phyloP scores from a whole-genome alignment of 2,329 filamentous ascomycete genomes.

The Xylariaceae sp. region DNA sequence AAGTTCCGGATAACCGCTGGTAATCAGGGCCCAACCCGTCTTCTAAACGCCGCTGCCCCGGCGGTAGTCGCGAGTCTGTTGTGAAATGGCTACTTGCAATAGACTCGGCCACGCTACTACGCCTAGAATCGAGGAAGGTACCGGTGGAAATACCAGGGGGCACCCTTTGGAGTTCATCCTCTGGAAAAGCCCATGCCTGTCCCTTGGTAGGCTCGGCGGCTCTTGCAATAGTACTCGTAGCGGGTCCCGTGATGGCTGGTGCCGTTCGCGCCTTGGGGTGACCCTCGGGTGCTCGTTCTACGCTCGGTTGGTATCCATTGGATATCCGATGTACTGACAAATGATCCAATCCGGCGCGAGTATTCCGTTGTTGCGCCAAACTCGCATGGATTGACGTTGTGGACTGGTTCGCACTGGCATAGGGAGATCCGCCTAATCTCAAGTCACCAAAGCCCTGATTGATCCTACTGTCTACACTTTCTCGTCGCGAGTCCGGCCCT shows the following conservation, averaged over 20 bases:
- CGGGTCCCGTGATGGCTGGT: slow-evolving; percentile 71
- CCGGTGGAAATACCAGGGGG: slow-evolving; percentile 45
- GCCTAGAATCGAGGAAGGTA: slow-evolving; percentile 60
- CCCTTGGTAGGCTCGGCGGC: slow-evolving; percentile 78
- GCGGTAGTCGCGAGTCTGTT: slow-evolving; percentile 65
- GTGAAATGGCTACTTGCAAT: slow-evolving; percentile 77
- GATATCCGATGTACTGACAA: slow-evolving; percentile 57
- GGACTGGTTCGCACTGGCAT: slow-evolving; percentile 72
- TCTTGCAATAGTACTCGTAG: slow-evolving; percentile 59
- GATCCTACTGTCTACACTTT: slow-evolving; percentile 76
- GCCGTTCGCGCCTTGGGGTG: slow-evolving; percentile 58
- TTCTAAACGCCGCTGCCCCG: slow-evolving; percentile 68
- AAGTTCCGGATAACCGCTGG: slow-evolving; percentile 46
- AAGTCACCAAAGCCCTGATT: slow-evolving; percentile 68
- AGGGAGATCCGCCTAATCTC: slow-evolving; percentile 65
- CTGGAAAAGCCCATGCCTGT: slow-evolving; percentile 79
- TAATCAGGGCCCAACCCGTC: slow-evolving; percentile 49
- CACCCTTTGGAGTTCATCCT: slow-evolving; percentile 58
- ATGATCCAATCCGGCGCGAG: slow-evolving; percentile 49
- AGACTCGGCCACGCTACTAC: slow-evolving; percentile 73
- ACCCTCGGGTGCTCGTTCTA: slow-evolving; percentile 53
- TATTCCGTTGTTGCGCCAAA: slow-evolving; percentile 62
- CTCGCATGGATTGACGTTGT: slow-evolving; percentile 70
- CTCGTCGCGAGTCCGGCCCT: slow-evolving; percentile 57
- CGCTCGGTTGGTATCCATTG: slow-evolving; percentile 60